Evolutionary conservation across 768 basidiomycete species (phyloP).

Genomic region (Leccinum sublutescens): DNA sequence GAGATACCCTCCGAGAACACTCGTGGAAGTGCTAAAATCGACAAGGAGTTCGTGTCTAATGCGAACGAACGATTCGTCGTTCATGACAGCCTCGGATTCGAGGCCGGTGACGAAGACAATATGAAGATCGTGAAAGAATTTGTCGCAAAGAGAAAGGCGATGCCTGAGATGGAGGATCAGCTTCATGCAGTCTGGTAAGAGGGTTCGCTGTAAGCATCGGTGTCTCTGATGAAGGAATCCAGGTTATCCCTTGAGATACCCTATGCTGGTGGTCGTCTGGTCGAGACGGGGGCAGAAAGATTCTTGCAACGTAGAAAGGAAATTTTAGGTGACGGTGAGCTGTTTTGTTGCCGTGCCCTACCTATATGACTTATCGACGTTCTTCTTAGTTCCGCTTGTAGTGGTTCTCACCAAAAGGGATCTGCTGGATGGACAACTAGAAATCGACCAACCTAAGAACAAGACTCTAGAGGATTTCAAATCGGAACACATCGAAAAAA

Average conservation of each 20-base stretch:
- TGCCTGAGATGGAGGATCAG: not conserved
- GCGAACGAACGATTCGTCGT: not conserved
- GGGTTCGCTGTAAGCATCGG: not conserved
- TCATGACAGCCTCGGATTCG: not conserved
- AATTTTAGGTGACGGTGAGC: not conserved
- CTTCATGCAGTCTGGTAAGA: not conserved
- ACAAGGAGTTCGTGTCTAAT: not conserved
- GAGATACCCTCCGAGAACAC: not conserved
- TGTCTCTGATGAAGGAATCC: not conserved
- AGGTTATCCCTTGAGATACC: not conserved
- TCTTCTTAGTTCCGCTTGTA: not conserved
- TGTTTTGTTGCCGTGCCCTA: not conserved
- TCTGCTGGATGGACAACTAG: not conserved
- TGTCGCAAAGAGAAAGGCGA: not conserved
- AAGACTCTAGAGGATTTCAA: not conserved
- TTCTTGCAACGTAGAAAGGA: not conserved
- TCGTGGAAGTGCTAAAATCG: not conserved
- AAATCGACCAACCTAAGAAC: not conserved
- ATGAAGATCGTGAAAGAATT: not conserved
- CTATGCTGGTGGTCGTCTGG: not conserved
- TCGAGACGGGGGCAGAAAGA: not conserved
- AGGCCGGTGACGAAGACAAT: not conserved
- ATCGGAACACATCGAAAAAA: not conserved
- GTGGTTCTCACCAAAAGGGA: not conserved
- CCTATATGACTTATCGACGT: not conserved